Percentiles rank a stretch among this genome's conserved stretches.
Conservation (phyloP, 331 rosid genomes). For the Quercus tomentella region DNA sequence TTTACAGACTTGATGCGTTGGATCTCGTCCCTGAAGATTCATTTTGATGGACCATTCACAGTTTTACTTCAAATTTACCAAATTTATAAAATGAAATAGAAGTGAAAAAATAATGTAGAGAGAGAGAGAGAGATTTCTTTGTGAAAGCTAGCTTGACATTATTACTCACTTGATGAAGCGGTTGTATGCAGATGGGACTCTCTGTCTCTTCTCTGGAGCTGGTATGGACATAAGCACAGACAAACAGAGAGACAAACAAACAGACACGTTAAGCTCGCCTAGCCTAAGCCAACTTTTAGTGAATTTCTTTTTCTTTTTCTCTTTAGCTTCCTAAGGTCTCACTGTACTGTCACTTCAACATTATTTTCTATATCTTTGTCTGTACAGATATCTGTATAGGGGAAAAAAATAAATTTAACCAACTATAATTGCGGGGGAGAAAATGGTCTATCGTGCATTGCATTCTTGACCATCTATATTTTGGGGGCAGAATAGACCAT, state of each 20-base stretch:
- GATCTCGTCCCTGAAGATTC: slow-evolving; percentile 66
- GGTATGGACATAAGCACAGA: slow-evolving; percentile 40
- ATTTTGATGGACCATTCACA: slow-evolving; percentile 21
- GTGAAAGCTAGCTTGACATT: background rate
- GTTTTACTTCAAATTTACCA: slow-evolving; percentile 22
- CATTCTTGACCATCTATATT: slow-evolving; percentile 2
- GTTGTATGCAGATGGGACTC: slow-evolving; percentile 94
- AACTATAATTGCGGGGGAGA: slow-evolving; percentile 38
- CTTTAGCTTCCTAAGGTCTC: slow-evolving; percentile 1
- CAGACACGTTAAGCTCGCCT: slow-evolving; percentile 28
- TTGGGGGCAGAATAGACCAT: no score
- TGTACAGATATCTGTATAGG: slow-evolving; percentile 5
- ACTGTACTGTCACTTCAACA: slow-evolving; percentile 15
- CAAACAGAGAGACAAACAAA: slow-evolving; percentile 17
- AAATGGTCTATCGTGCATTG: slow-evolving; percentile 17
- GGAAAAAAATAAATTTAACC: background rate
- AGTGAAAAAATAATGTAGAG: background rate
- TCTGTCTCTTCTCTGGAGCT: slow-evolving; percentile 97
- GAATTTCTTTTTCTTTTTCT: background rate
- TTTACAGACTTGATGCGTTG: slow-evolving; percentile 94
- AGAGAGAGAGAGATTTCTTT: background rate
- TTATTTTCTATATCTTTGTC: slow-evolving; percentile 10
- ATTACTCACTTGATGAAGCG: slow-evolving; percentile 89
- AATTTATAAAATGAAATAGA: background rate
- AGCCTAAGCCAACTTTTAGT: slow-evolving; percentile 11